Evolutionary conservation across 805 yeast species (phyloP), one percentile per base, ranked within the genome.

Genomic region (Sugiyamaella lignohabitans): DNA sequence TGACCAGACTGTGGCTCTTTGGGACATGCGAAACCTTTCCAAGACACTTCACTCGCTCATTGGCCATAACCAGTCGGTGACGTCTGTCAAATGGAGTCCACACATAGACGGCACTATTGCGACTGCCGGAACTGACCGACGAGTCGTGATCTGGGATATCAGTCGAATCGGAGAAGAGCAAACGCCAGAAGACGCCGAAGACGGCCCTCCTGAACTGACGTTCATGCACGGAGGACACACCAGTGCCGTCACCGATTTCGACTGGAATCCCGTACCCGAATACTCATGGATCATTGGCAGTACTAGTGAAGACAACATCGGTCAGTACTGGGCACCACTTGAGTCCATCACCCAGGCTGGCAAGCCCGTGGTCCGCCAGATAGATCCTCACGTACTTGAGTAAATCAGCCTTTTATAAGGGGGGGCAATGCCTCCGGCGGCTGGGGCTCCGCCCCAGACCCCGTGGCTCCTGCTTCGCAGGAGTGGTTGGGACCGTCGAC

Each of bases 171-270:
- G 72, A 43, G 71, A 69, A 42, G 78, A 73, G 46, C 76, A 76
- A 48, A 75, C 71, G 44, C 69, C 70, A 21, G 83, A 75, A 53
- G 81, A 76, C 52, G 72, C 73, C 23, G 74, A 74, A 30, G 76
- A 75, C 51, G 78, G 79, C 8, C 94, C 88, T 53, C 93, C 95
- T 4, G 83, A 87, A 61, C 72, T 87, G 48, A 65, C 67, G 20
- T 87, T 86, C 59, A 75, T 86, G 58, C 95, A 88, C 63, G 95
- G 94, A 14, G 96, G 96, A 10, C 96, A 87, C 65, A 78, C 88
- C 2, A 78, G 76, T 41, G 72, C 80, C 45, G 72, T 87, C 39
- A 72, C 79, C 47, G 91, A 82, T 53, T 68, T 82, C 41, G 79
- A 74, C 47, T 77, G 89, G 74, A 82, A 83, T 57, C 85, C 87